Base-by-base conservation (phyloP, 1,139 yeast genomes). In the Diutina sp. region DNA sequence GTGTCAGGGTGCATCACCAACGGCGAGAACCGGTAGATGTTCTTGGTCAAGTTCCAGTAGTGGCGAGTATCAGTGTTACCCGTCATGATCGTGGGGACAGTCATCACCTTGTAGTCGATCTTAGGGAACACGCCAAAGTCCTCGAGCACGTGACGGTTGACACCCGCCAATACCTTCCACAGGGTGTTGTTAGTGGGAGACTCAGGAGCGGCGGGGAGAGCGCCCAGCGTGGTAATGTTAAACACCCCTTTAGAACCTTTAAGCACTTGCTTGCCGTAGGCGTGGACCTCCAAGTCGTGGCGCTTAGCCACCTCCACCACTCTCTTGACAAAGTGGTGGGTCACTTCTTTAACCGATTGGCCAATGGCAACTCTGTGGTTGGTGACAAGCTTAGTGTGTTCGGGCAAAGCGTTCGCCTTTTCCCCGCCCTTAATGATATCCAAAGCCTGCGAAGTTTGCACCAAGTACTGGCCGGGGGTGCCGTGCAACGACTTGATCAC, bases 121-220 rank as follows among this genome's bases (percentile, higher is more conserved):
- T 50, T 16, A 7, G 21, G 28, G 28, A 32, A 50, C 21, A 50
- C 14, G n/a, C 44, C 53, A 11, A 44, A 44, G 9, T 73, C 77
- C 60, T 77, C 79, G 57, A 69, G 66, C 48, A 78, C 73, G 59
- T 75, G 77, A 62, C 79, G 70, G n/a, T 74, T 69, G 12, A 70
- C 71, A 16, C 78, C 77, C 5, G 78, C 72, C 58, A 76, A 67
- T 56, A 71, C 67, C 55, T 69, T 65, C 78, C 78, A 76, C 3
- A 69, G 75, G 38, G 70, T 72, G 55, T 70, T 77, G 53, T 68
- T 61, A 6, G 65, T 57, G 3, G 79, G 78, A 16, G 77, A 62
- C 3, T 69, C 65, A 1, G 77, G 78, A 1, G 79, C 75, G 14
- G 73, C 67, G 55, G 72, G 72, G 56, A 65, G 61, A 25, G 21